Conservation (phyloP, 2,329 filamentous ascomycete genomes). For the Colletotrichum karsti region DNA sequence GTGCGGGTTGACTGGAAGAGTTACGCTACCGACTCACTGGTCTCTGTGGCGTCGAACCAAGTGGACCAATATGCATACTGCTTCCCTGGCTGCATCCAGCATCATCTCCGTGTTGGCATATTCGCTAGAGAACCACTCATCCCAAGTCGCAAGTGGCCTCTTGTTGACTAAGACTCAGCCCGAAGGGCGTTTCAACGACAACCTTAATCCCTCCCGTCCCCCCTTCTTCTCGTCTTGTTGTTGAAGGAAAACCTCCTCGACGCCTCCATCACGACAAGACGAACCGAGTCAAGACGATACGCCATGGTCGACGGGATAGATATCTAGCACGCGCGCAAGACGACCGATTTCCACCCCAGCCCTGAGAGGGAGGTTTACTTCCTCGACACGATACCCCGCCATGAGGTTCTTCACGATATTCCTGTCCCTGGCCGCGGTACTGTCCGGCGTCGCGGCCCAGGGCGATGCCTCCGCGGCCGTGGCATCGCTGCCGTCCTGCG, state of each 20-base stretch:
- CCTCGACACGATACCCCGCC: background rate
- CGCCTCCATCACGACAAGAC: conserved; percentile 16
- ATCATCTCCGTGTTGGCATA: conserved; percentile 25
- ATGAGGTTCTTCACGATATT: conserved; percentile 23
- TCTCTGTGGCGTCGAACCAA: conserved; percentile 23
- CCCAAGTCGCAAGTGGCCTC: conserved; percentile 20
- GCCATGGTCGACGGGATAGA: conserved; percentile 20
- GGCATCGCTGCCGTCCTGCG: conserved; percentile 38
- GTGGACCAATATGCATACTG: conserved; percentile 14
- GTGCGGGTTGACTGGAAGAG: background rate
- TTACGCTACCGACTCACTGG: conserved; percentile 9
- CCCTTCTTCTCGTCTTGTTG: background rate
- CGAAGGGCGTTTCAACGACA: conserved; percentile 20
- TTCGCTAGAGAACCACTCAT: conserved; percentile 20
- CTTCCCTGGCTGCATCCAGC: conserved; percentile 11
- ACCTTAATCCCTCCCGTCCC: conserved; percentile 20
- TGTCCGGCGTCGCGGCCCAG: conserved; percentile 15
- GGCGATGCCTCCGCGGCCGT: conserved; percentile 25
- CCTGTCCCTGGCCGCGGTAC: conserved; percentile 13
- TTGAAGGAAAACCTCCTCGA: background rate
- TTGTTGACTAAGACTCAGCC: conserved; percentile 15
- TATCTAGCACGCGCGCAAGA: conserved; percentile 15
- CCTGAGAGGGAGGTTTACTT: conserved; percentile 4
- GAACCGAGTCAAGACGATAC: background rate
- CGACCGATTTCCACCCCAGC: background rate